Evolutionary conservation across 106 monocot species (phyloP).

Genomic region (Narthecium ossifragum): DNA sequence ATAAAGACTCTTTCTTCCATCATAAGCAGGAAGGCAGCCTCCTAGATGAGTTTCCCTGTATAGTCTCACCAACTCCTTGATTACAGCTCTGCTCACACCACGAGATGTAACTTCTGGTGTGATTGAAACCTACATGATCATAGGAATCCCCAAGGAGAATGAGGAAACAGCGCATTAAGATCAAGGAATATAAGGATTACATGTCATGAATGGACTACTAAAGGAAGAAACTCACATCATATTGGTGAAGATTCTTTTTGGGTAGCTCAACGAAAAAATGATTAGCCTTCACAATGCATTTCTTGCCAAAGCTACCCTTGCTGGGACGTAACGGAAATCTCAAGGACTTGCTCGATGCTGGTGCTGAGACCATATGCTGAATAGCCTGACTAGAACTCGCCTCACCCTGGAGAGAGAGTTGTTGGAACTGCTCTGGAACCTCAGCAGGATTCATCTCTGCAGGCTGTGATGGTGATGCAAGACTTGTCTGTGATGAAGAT

Average conservation of each 20-base stretch:
- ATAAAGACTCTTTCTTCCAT: constrained; percentile 89
- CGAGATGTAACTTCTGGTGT: constrained; percentile 75
- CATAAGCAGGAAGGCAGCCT: constrained; percentile 89
- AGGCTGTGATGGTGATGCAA: constrained; percentile 27
- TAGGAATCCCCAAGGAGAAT: neutral
- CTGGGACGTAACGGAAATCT: constrained; percentile 78
- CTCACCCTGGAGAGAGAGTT: constrained; percentile 44
- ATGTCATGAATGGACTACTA: too few relatives aligned
- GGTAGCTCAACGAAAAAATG: constrained; percentile 82
- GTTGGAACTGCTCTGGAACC: constrained; percentile 38
- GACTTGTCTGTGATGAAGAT: constrained; percentile 23
- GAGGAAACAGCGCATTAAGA: neutral
- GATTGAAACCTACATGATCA: constrained; percentile 55
- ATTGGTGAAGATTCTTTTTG: constrained; percentile 84
- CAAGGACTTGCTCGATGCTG: constrained; percentile 54
- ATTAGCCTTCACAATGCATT: constrained; percentile 82
- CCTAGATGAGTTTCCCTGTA: constrained; percentile 55
- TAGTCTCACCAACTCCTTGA: constrained; percentile 50
- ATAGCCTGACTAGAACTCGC: constrained; percentile 21
- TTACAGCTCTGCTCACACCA: constrained; percentile 80
- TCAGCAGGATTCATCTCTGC: constrained; percentile 7
- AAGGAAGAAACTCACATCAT: constrained; percentile 47
- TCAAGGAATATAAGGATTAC: neutral
- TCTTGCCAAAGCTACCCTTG: constrained; percentile 51
- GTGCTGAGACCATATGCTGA: constrained; percentile 9